Conservation (phyloP, 1,284 basidiomycete species). For the Wallemia mellicola region DNA sequence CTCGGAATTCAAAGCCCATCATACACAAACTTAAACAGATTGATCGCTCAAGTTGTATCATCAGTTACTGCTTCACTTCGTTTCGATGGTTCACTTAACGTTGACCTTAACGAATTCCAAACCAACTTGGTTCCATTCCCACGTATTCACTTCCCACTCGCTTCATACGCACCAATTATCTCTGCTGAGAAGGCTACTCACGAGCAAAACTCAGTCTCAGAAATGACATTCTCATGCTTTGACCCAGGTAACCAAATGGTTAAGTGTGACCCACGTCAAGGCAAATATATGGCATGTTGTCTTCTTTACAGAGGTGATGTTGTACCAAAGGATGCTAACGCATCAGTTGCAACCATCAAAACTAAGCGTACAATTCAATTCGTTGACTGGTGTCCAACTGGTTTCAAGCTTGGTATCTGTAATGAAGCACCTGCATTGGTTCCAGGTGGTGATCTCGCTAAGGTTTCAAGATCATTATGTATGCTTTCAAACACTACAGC, state of each 20-base stretch:
- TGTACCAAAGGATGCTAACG: conserved; percentile 84
- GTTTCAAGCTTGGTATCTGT: conserved; percentile 84
- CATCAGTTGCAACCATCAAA: conserved; percentile 79
- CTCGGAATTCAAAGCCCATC: conserved; percentile 61
- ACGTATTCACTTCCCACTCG: conserved; percentile 93
- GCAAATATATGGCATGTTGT: conserved; percentile 56
- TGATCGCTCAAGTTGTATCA: conserved; percentile 94
- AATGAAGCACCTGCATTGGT: conserved; percentile 76
- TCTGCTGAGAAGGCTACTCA: conserved; percentile 53
- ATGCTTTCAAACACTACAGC: conserved; percentile 90
- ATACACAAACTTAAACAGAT: conserved; percentile 79
- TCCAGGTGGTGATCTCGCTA: conserved; percentile 80
- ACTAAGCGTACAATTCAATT: conserved; percentile 92
- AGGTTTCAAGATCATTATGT: conserved; percentile 75
- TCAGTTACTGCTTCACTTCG: conserved; percentile 89
- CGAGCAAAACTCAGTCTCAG: conserved; percentile 88
- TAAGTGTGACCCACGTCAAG: conserved; percentile 15
- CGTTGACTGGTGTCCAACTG: conserved; percentile 78
- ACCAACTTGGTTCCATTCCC: conserved; percentile 93
- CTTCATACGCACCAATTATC: conserved; percentile 80
- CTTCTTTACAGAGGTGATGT: conserved; percentile 74
- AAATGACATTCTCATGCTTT: conserved; percentile 97
- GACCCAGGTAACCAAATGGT: conserved; percentile 95
- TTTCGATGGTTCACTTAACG: conserved; percentile 92
- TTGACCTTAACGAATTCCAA: conserved; percentile 96